Conservation (phyloP, 192 early-diverging fungal genomes). For the Linnemannia hyalina region DNA sequence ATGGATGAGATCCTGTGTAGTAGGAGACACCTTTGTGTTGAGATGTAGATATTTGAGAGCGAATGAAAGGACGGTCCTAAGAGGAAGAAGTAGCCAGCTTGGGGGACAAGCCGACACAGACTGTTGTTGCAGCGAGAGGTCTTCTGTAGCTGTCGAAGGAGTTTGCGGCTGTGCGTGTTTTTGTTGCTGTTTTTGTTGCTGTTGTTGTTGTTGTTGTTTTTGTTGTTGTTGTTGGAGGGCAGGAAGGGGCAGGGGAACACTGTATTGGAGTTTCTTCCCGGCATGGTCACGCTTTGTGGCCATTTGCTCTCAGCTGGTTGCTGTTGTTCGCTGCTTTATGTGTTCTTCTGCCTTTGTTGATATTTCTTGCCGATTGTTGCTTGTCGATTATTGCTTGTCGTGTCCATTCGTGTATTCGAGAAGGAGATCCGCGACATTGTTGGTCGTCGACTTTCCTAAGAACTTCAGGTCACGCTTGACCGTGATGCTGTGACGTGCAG, state of each 20-base stretch:
- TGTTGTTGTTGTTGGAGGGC: constrained; percentile 17
- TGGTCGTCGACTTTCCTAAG: too few species aligned
- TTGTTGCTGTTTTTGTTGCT: not conserved
- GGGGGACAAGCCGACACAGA: not conserved
- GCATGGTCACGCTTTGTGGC: constrained; percentile 21
- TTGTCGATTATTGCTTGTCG: too few species aligned
- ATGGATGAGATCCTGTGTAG: constrained; percentile 5
- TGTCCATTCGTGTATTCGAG: too few species aligned
- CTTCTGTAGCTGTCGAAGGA: not conserved
- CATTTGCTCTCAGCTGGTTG: not conserved
- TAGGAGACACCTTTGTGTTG: not conserved
- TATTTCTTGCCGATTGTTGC: too few species aligned
- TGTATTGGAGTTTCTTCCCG: constrained; percentile 25
- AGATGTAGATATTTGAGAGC: not conserved
- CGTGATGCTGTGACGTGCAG: too few species aligned
- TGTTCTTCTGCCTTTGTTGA: too few species aligned
- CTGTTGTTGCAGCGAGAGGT: not conserved
- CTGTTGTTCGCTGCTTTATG: not conserved
- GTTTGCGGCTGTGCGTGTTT: not conserved
- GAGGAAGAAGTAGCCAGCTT: not conserved
- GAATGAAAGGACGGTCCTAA: not conserved
- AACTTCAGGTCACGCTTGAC: too few species aligned
- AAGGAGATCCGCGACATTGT: too few species aligned
- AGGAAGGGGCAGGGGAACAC: constrained; percentile 26
- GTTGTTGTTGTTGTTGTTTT: not conserved